Conservation (phyloP, 352 stramenopile genomes). For the Blastocystis sp. region DNA sequence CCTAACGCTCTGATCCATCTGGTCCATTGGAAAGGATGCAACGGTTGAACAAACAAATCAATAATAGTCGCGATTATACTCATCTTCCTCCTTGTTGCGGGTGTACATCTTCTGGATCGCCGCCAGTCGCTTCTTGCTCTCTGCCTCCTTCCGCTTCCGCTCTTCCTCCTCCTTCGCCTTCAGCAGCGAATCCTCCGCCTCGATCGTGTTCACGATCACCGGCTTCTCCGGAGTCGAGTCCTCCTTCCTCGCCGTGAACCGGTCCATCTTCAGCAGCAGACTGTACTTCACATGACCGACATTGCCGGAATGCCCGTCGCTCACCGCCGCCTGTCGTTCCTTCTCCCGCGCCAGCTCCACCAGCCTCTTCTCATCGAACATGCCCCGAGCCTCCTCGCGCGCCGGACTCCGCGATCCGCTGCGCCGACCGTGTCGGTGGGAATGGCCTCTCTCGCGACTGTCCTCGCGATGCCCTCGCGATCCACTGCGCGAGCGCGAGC, state of each 20-base stretch:
- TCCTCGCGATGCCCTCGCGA: not conserved
- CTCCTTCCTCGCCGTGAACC: constrained; percentile 27
- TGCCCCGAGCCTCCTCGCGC: not conserved
- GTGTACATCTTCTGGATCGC: constrained; percentile 37
- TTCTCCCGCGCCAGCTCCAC: constrained; percentile 30
- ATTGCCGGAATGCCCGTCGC: not conserved
- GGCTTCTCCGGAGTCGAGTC: constrained; percentile 23
- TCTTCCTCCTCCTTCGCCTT: constrained; percentile 36
- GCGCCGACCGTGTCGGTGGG: not conserved
- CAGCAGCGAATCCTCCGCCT: constrained; percentile 45
- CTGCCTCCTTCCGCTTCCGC: constrained; percentile 26
- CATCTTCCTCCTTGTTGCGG: constrained; percentile 19
- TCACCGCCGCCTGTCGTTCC: constrained; percentile 42
- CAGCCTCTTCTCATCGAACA: constrained; percentile 50
- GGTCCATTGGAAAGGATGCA: constrained; percentile 12
- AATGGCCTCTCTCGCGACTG: not conserved
- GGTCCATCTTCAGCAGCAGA: constrained; percentile 59
- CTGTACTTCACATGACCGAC: constrained; percentile 56
- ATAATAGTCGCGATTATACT: constrained; percentile 62
- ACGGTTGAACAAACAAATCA: constrained; percentile 25
- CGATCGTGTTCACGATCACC: constrained; percentile 59
- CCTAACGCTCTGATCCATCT: constrained; percentile 20
- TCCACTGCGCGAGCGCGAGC: not conserved
- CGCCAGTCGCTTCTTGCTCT: constrained; percentile 43
- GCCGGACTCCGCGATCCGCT: not conserved